Conservation (phyloP, 2,329 filamentous ascomycete species). For the Hansfordia pulvinata region DNA sequence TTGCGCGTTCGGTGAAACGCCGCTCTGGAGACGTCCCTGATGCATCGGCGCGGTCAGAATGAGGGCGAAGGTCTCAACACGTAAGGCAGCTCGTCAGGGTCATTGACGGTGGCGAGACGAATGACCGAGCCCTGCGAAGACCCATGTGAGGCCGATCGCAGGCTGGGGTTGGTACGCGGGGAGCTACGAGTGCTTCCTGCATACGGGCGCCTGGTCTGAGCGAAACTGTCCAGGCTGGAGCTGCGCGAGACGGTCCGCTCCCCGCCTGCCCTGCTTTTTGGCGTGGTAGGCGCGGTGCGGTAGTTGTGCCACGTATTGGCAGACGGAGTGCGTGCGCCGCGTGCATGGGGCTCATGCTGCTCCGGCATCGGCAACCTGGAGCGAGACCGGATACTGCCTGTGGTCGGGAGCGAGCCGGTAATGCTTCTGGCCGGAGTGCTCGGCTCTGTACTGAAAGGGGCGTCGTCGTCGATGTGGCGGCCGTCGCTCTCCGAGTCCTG, state of each 20-base stretch:
- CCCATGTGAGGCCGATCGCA: neutral
- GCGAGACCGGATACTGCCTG: too few species aligned
- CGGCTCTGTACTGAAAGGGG: conserved; percentile 25
- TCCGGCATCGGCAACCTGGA: conserved; percentile 1
- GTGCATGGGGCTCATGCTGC: neutral
- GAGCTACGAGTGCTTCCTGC: neutral
- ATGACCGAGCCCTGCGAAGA: neutral
- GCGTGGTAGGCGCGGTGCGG: conserved; percentile 1
- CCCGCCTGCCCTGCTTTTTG: conserved; percentile 1
- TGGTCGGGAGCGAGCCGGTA: conserved; percentile 11
- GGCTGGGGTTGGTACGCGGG: neutral
- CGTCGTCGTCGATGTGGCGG: conserved; percentile 22
- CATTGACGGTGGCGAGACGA: neutral
- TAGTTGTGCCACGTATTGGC: neutral
- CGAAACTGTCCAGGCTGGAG: neutral
- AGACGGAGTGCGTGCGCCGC: neutral
- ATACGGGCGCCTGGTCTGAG: conserved; percentile 1
- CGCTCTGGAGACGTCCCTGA: too few species aligned
- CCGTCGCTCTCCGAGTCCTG: conserved; percentile 8
- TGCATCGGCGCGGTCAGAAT: too few species aligned
- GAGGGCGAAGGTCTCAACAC: conserved; percentile 1
- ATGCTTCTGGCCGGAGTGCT: conserved; percentile 20
- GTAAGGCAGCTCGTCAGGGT: neutral
- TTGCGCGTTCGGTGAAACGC: too few species aligned
- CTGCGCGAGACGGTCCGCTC: neutral